Base-by-base conservation (phyloP, 2,329 filamentous ascomycete species). In the Periconia digitata region DNA sequence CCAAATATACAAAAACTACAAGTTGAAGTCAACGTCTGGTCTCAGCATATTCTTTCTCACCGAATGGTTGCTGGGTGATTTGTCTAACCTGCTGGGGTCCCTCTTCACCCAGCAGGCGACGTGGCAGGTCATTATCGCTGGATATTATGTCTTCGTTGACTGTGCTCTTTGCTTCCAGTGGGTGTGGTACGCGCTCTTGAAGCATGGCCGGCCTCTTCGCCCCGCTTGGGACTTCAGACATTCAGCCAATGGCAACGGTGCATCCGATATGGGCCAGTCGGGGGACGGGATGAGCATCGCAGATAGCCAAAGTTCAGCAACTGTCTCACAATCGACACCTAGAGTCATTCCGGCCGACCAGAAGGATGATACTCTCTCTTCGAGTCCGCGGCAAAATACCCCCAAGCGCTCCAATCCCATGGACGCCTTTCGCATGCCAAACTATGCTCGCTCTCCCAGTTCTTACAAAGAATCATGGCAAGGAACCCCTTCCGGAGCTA, bases 1-100 rank as follows among this genome's bases (percentile, higher is more conserved):
- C 1, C 85, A 87, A 60, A 85, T 87, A 53, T 85, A 82, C 72
- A 86, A 86, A 72, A 87, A 87, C 63, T 82, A 83, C 63, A 75
- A 76, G 44, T 66, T 85, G 17, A 77, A 84, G 59, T 86, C 83
- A 12, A 85, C 84, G 0, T 83, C 83, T 1, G 84, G 85, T 0
- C 65, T 87, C 32, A 85, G 82, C 4, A 79, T 85, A 49, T 85
- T 81, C 64, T 87, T 87, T 65, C 70, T 87, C 40, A 73, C 80
- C 2, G 84, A 85, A 68, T 87, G 85, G 85, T 78, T 84, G 56
- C 63, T 85, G 24, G 85, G 85, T 39, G 85, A 87, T 66, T 56
- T 82, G 44, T 79, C 81, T 40, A 87, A 87, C 45, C 69, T 87
- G 17, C 59, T 85, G 3, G 85, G 85, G 8, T 84, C 82, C 2